Percentiles rank a stretch among this genome's conserved stretches.
Conservation (phyloP, 805 yeast genomes). For the Blastobotrys parvus region DNA sequence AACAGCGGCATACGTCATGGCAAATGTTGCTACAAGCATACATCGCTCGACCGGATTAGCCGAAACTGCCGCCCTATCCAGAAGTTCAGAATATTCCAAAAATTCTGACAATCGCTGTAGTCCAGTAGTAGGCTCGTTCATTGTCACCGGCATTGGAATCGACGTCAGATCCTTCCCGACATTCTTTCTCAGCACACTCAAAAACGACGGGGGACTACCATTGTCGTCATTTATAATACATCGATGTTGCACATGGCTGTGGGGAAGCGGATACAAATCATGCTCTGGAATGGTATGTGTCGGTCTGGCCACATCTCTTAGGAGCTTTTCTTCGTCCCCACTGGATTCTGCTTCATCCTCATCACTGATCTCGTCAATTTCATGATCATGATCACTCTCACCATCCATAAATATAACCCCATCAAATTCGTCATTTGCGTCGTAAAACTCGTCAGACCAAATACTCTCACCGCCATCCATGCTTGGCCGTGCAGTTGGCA, state of each 20-base stretch:
- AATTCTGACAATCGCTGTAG: conserved; percentile 74
- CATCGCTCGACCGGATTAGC: conserved; percentile 48
- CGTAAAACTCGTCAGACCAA: conserved; percentile 2
- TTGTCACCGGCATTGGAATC: conserved; percentile 87
- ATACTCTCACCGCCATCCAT: conserved; percentile 2
- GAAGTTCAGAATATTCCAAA: conserved; percentile 63
- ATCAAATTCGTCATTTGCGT: conserved; percentile 17
- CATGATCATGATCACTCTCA: conserved; percentile 13
- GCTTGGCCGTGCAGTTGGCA: conserved; percentile 4
- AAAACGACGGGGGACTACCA: conserved; percentile 62
- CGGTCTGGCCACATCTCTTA: conserved; percentile 2
- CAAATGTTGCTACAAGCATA: conserved; percentile 71
- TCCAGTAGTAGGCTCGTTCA: conserved; percentile 84
- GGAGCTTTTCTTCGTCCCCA: conserved; percentile 1
- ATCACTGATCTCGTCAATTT: conserved; percentile 12
- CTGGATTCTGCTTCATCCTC: conserved; percentile 14
- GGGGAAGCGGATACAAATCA: conserved; percentile 61
- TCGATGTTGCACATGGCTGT: conserved; percentile 42
- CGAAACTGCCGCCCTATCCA: conserved; percentile 53
- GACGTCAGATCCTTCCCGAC: conserved; percentile 81
- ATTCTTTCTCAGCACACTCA: conserved; percentile 74
- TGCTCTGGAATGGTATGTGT: not conserved
- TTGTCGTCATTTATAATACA: conserved; percentile 41
- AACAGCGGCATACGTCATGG: conserved; percentile 63
- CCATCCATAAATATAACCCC: conserved; percentile 17